Evolutionary conservation across 1,139 yeast genomes (phyloP).

Genomic region (Saccharomyces hybrid): DNA sequence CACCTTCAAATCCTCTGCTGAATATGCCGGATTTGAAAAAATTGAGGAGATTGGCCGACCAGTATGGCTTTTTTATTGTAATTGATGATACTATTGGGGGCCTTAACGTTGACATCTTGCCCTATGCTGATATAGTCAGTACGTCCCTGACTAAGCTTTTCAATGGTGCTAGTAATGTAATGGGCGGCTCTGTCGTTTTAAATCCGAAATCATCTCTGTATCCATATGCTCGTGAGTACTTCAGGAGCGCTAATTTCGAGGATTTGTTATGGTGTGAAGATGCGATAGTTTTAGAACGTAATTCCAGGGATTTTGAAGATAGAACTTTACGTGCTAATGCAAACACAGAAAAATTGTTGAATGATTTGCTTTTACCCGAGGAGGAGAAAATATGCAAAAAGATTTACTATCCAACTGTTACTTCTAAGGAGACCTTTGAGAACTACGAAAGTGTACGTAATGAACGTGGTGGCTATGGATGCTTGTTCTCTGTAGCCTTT

Average conservation of each 20-base stretch:
- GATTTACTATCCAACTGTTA: slow-evolving; percentile 63
- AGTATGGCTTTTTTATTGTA: slow-evolving; percentile 69
- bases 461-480: slow-evolving; percentile 84
- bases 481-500: slow-evolving; percentile 73
- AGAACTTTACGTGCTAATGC: slow-evolving; percentile 62
- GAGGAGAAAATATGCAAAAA: slow-evolving; percentile 40
- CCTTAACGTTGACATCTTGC: slow-evolving; percentile 71
- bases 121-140: slow-evolving; percentile 80
- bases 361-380: slow-evolving; percentile 36
- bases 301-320: slow-evolving; percentile 76
- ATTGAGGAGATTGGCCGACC: slow-evolving; percentile 56
- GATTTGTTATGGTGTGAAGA: slow-evolving; percentile 90
- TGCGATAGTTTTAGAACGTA: slow-evolving; percentile 84
- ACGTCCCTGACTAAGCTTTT: slow-evolving; percentile 90
- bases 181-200: slow-evolving; percentile 84
- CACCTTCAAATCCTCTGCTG: slow-evolving; percentile 87
- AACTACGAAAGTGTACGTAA: slow-evolving; percentile 68
- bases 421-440: slow-evolving; percentile 40
- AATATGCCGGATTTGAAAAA: slow-evolving; percentile 70
- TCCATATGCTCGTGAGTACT: slow-evolving; percentile 42
- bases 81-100: slow-evolving; percentile 95
- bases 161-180: slow-evolving; percentile 89
- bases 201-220: slow-evolving; percentile 59
- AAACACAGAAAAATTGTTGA: slow-evolving; percentile 53
- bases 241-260: slow-evolving; percentile 43